These are phyloP conservation scores for Camelina sativa DNA, from an alignment of 345 rosid genomes.

Conservation along the genomic window DNA sequence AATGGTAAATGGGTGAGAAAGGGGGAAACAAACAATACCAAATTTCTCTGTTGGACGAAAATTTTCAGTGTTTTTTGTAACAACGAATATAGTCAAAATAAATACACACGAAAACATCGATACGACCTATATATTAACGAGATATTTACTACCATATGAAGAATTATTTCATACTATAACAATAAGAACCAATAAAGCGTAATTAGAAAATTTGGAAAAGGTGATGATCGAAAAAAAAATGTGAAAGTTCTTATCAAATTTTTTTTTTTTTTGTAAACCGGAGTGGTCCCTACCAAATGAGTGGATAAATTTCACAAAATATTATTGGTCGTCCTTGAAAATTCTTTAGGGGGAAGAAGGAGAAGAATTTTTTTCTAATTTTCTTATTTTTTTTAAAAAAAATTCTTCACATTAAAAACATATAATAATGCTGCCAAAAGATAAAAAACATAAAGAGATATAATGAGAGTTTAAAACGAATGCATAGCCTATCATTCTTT, in stretches of 20 bases:
- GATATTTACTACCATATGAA: conserved; percentile 22
- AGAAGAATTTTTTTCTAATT: not conserved
- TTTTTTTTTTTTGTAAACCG: not conserved
- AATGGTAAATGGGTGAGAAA: conserved; percentile 13
- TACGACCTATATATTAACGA: not conserved
- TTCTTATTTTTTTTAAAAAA: too few species aligned
- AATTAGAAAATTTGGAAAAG: conserved; percentile 11
- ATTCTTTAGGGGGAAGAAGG: conserved; percentile 24
- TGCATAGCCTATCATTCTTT: not conserved
- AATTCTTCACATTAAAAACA: not conserved
- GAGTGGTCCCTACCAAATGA: conserved; percentile 37
- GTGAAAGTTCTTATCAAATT: not conserved
- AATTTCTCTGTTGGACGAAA: not conserved
- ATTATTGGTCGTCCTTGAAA: conserved; percentile 31
- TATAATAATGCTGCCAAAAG: too few species aligned
- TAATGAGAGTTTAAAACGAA: not conserved
- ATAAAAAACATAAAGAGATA: conserved; percentile 9
- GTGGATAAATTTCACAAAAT: conserved; percentile 30
- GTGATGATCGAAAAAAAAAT: conserved; percentile 19
- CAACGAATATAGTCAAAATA: not conserved
- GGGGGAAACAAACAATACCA: not conserved
- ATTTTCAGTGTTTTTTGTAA: not conserved
- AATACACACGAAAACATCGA: not conserved
- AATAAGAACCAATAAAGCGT: not conserved
- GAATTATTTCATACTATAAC: not conserved